phyloP scores from a whole-genome alignment of 225 moss, liverwort and hornwort species.

The Neckera pumila region DNA sequence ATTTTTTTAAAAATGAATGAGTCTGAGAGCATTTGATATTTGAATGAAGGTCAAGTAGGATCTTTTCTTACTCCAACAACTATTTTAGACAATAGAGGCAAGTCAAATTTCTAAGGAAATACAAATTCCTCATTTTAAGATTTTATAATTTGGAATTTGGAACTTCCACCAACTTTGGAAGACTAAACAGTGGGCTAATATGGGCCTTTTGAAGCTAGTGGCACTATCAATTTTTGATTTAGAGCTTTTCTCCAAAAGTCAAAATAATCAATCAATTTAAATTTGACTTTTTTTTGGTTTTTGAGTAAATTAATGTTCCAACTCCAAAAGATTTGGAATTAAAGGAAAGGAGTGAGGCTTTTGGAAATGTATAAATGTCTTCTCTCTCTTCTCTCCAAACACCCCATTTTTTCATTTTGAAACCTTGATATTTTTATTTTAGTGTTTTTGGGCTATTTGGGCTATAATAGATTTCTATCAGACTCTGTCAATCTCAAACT shows the following conservation, averaged over 20 bases:
- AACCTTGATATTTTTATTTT: not conserved
- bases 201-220: not conserved
- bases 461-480: not conserved
- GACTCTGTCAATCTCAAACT: not conserved
- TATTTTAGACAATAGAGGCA: rapidly evolving
- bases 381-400: not conserved
- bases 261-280: rapidly evolving
- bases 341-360: not conserved
- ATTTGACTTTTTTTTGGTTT: not conserved
- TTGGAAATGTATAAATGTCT: not conserved
- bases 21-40: too few relatives aligned
- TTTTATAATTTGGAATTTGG: not conserved
- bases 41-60: too few relatives aligned
- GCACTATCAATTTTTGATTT: rapidly evolving
- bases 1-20: too few relatives aligned
- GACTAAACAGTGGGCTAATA: too few relatives aligned
- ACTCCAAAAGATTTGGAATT: not conserved
- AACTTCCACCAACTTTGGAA: not conserved
- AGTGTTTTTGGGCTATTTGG: not conserved
- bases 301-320: not conserved
- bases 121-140: not conserved
- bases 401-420: not conserved
- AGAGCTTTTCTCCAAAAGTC: not conserved
- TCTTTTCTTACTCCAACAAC: too few relatives aligned
- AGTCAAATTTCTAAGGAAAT: not conserved